Conservation (phyloP, 1,284 basidiomycete genomes). For the Meira miltonrushii region DNA sequence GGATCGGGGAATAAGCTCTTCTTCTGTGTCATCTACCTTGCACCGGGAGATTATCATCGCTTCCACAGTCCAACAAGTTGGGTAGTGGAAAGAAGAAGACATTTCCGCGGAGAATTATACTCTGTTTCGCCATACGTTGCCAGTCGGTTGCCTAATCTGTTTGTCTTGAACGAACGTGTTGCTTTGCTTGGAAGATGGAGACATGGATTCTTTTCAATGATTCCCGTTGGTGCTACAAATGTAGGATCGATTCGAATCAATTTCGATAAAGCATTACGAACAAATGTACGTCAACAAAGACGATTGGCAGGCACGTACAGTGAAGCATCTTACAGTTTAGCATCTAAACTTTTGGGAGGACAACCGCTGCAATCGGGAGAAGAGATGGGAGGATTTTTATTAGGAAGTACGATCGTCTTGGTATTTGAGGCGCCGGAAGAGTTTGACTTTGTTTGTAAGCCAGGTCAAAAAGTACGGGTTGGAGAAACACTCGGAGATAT, state of each 20-base stretch:
- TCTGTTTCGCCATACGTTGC: conserved; percentile 95
- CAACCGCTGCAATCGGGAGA: conserved; percentile 81
- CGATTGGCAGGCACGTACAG: conserved; percentile 70
- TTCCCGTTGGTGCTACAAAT: conserved; percentile 95
- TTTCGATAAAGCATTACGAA: conserved; percentile 72
- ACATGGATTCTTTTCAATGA: conserved; percentile 93
- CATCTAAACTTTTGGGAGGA: conserved; percentile 65
- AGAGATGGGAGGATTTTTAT: conserved; percentile 94
- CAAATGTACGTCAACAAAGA: conserved; percentile 41
- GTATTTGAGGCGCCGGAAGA: conserved; percentile 88
- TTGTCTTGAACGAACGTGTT: conserved; percentile 95
- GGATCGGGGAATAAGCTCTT: conserved; percentile 70
- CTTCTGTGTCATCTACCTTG: conserved; percentile 94
- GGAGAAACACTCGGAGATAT: conserved; percentile 63
- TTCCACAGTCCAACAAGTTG: conserved; percentile 94
- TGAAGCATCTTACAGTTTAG: conserved; percentile 63
- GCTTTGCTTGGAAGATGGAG: conserved; percentile 93
- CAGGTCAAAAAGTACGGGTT: conserved; percentile 81
- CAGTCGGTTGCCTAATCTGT: conserved; percentile 81
- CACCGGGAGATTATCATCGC: conserved; percentile 95
- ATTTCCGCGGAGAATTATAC: conserved; percentile 95
- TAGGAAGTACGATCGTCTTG: conserved; percentile 92
- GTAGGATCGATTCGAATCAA: conserved; percentile 95
- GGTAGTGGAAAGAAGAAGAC: conserved; percentile 91
- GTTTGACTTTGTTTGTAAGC: conserved; percentile 74